These are phyloP conservation scores for Pneumocystis canis DNA, from an alignment of 1,139 yeast genomes.

Conservation along the genomic window DNA sequence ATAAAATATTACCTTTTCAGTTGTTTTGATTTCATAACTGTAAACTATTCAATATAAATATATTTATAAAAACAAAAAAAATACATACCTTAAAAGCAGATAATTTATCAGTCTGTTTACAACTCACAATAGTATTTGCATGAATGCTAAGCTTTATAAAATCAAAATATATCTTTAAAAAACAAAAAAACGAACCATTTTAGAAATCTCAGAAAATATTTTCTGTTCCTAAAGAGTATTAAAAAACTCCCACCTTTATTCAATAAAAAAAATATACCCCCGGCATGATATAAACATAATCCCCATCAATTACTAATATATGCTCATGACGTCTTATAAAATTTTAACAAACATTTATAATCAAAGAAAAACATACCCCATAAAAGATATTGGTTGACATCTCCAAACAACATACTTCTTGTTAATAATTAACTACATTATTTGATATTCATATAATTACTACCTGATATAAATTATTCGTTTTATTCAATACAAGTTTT, in stretches of 20 bases:
- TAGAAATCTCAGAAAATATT: constrained; percentile 54
- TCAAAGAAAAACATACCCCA: constrained; percentile 26
- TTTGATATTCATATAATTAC: not conserved
- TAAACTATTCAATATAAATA: constrained; percentile 31
- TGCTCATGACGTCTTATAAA: constrained; percentile 47
- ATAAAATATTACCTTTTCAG: constrained; percentile 36
- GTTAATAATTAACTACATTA: not conserved
- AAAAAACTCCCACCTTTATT: not conserved
- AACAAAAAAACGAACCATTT: constrained; percentile 31
- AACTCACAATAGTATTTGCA: constrained; percentile 57
- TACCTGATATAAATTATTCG: constrained; percentile 17
- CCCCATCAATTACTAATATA: constrained; percentile 80
- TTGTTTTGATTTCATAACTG: constrained; percentile 51
- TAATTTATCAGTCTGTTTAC: constrained; percentile 65
- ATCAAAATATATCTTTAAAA: not conserved
- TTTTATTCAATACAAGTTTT: not conserved
- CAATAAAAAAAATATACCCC: constrained; percentile 23
- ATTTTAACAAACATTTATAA: not conserved
- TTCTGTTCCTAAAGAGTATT: constrained; percentile 32
- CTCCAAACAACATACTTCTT: constrained; percentile 70
- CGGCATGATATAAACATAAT: constrained; percentile 78
- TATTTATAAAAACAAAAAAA: not conserved
- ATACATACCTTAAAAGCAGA: constrained; percentile 43
- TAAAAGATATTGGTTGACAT: constrained; percentile 70
- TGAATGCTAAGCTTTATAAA: constrained; percentile 49